Evolutionary conservation across 495 filamentous ascomycete genomes (phyloP).

Genomic region (Penicillium bialowiezense): DNA sequence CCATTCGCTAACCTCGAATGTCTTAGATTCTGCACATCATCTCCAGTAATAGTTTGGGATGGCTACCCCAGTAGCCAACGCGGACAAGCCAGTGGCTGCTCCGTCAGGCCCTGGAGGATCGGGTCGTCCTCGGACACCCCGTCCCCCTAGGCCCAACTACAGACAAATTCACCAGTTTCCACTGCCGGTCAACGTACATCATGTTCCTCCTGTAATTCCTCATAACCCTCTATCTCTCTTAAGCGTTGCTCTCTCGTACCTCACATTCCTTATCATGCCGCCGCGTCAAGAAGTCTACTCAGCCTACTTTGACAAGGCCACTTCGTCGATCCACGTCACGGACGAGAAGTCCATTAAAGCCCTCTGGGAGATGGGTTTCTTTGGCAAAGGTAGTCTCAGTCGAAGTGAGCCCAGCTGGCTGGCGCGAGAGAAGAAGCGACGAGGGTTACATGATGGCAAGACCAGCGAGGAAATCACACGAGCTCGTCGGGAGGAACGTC

Average conservation of each 20-base stretch:
- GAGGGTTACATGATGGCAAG: constrained; percentile 57
- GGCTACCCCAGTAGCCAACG: constrained; percentile 12
- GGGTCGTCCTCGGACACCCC: constrained; percentile 29
- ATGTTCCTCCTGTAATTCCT: constrained; percentile 81
- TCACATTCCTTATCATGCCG: constrained; percentile 67
- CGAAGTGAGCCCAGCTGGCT: constrained; percentile 94
- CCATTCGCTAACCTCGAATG: constrained; percentile 22
- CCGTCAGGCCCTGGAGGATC: constrained; percentile 9
- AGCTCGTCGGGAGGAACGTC: constrained; percentile 72
- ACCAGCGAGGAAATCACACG: constrained; percentile 80
- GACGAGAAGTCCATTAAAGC: constrained; percentile 70
- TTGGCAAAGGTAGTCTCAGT: constrained; percentile 88
- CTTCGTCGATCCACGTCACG: constrained; percentile 80
- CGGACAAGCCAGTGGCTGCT: constrained; percentile 15
- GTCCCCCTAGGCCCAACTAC: constrained; percentile 63
- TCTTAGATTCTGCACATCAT: constrained; percentile 6
- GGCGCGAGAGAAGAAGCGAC: constrained; percentile 70
- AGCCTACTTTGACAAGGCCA: constrained; percentile 73
- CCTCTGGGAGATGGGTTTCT: constrained; percentile 95
- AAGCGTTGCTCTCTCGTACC: constrained; percentile 70
- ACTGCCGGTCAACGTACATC: constrained; percentile 73
- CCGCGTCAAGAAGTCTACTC: constrained; percentile 70
- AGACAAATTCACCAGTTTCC: constrained; percentile 72
- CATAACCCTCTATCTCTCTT: constrained; percentile 89
- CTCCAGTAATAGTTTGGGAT: constrained; percentile 19